Base-by-base conservation (phyloP, 306 rosid genomes). In the Lathyrus sativus region DNA sequence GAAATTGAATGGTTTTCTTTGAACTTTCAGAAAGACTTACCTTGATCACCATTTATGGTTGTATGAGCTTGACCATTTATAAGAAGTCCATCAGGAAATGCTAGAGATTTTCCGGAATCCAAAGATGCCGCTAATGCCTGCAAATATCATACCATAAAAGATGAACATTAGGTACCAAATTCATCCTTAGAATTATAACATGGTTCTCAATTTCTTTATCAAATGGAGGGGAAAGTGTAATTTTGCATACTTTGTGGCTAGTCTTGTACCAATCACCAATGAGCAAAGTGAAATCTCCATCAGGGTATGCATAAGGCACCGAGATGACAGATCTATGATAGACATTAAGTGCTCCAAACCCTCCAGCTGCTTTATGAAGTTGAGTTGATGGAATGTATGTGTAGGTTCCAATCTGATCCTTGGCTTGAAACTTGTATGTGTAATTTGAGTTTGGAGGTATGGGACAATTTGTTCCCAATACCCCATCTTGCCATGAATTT, bases 401-500 rank as follows among this genome's bases (percentile, higher is more conserved):
- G 79, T 38, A 93, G 48, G 90, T 71, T 70, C 99, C 99, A 46
- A 93, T 90, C 80, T 93, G 99, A 77, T 93, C 99, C 79, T 93
- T 93, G 39, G 95, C 28, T 72, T 93, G 97, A 76, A 93, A 86
- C 76, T 81, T 82, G 89, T 90, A 93, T 49, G 97, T 90, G 81
- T 77, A 93, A 75, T 93, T 93, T 68, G 97, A 72, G 84, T 90
- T 93, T 41, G 97, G 87, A 62, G 84, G 88, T 66, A 93, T 81
- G 18, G 99, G 95, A 59, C 99, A 93, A 29, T 93, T 93, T 43
- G 97, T 90, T 70, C 99, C 99, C 71, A 85, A 70, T 26, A 93
- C 96, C 56, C 99, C 99, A 79, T 93, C 99, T 84, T 93, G 99
- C 99, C 99, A 93, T 65, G 99, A 93, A 75, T 93, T 93, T 76